phyloP scores from a whole-genome alignment of 2,329 filamentous ascomycete species.

The Allantophomopsis cytisporea region DNA sequence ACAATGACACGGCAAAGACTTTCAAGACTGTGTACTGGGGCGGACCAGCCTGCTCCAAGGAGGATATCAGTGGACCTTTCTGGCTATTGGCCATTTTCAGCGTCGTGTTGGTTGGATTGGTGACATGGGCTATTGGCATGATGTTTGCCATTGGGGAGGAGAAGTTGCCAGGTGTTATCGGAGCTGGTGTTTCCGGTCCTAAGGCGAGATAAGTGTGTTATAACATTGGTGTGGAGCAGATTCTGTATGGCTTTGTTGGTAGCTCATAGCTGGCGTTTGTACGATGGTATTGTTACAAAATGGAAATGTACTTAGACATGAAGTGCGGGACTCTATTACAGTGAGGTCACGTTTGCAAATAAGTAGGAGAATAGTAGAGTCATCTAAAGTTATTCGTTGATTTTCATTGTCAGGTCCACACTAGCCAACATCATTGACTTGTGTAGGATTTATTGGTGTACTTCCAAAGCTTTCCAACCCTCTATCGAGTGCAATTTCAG shows the following conservation, averaged over 20 bases:
- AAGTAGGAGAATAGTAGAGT: too few relatives aligned
- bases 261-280: neutral
- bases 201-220: slow-evolving; percentile 26
- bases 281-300: neutral
- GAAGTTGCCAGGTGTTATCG: slow-evolving; percentile 85
- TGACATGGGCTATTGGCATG: slow-evolving; percentile 62
- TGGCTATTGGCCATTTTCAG: slow-evolving; percentile 72
- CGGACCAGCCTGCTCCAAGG: slow-evolving; percentile 78
- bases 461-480: slow-evolving; percentile 24
- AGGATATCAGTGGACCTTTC: slow-evolving; percentile 79
- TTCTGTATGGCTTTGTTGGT: neutral
- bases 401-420: neutral
- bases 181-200: slow-evolving; percentile 70
- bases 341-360: too few relatives aligned
- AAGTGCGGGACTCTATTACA: too few relatives aligned
- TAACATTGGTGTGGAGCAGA: neutral
- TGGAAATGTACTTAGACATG: too few relatives aligned
- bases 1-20: slow-evolving; percentile 30
- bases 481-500: slow-evolving; percentile 10
- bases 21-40: slow-evolving; percentile 64
- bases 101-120: slow-evolving; percentile 51
- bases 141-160: slow-evolving; percentile 75
- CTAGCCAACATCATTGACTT: slow-evolving; percentile 17
- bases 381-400: neutral
- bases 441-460: slow-evolving; percentile 17